A percentile compares a stretch with the other conserved stretches of the same genome.
These are phyloP conservation scores for Paecilomyces sp. DNA, from an alignment of 2,329 filamentous ascomycete species.

Conservation along the genomic window DNA sequence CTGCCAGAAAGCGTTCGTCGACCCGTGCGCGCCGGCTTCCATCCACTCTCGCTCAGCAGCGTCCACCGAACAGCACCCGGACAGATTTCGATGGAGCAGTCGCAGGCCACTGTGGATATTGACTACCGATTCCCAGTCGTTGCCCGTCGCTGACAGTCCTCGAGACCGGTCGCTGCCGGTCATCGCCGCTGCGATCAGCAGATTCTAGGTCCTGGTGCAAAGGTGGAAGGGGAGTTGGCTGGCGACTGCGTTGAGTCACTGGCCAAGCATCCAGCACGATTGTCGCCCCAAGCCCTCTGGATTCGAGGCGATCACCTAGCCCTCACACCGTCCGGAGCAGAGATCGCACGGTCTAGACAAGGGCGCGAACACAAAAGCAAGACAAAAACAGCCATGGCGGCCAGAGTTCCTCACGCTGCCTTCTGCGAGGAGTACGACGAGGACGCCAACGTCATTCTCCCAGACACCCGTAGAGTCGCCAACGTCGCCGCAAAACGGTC, in stretches of 20 bases:
- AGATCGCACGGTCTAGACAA: conserved; percentile 5
- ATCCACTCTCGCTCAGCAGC: background rate
- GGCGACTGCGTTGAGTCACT: background rate
- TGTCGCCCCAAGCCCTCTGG: background rate
- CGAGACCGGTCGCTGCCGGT: conserved; percentile 2
- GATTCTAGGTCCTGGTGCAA: conserved; percentile 5
- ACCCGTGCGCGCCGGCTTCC: background rate
- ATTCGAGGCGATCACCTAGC: background rate
- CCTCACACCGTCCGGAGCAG: background rate
- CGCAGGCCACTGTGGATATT: conserved; percentile 15
- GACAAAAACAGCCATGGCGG: conserved; percentile 23
- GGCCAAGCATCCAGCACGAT: background rate
- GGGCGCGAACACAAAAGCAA: background rate
- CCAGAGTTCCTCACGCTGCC: conserved; percentile 34
- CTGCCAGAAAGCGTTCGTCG: conserved; percentile 4
- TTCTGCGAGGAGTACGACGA: conserved; percentile 45
- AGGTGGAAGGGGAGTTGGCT: conserved; percentile 3
- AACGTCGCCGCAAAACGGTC: conserved; percentile 46
- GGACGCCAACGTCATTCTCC: conserved; percentile 33
- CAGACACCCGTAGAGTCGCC: conserved; percentile 43
- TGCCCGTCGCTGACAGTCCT: conserved; percentile 15
- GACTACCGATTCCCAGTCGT: conserved; percentile 15
- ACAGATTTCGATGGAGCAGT: conserved; percentile 18
- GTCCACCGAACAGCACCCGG: background rate
- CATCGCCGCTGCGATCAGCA: conserved; percentile 6